Base-by-base conservation (phyloP, 2,329 filamentous ascomycete genomes). In the Huntiella savannae region DNA sequence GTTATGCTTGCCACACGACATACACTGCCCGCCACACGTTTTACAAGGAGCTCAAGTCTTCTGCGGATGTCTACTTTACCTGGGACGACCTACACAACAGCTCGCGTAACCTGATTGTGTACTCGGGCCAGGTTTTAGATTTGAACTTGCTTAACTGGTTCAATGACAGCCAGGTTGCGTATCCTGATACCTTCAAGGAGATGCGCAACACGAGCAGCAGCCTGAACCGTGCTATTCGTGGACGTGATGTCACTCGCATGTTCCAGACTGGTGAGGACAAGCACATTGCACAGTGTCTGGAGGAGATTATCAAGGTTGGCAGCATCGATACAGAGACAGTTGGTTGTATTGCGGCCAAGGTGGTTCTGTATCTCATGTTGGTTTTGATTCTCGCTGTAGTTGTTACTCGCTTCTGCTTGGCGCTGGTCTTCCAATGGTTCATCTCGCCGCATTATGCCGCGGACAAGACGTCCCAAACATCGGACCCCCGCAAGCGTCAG, bases 351-450 rank as follows among this genome's bases (percentile, higher is more conserved):
- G 91, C 91, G 2, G 94, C 88, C 53, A 82, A 94, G 63, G 87
- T 98, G 19, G 91, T 98, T 3, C 77, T 98, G 38, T 98, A 98
- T 58, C 79, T 93, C 45, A 92, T 88, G 3, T 68, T 98, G 52
- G 77, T 81, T 46, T 83, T 98, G 61, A 98, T 98, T 63, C 64
- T 98, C 50, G 77, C 85, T 4, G 85, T 98, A 44, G 92, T 98
- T 4, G 58, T 73, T 12, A 73, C 81, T 52, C 88, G 93, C 53
- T 98, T 98, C 57, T 58, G 80, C n/a, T 72, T 98, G 44, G 91
- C 91, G 8, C 59, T 96, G 39, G 62, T 88, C 49, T 98, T 98
- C 67, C 85, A 95, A 57, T 98, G 92, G 92, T 94, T 98, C 63
- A 69, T 96, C 53, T 82, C 82, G 59, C 79, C 80, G 54, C 79